Evolutionary conservation across 257 asterid species (phyloP).

Genomic region (Solanum etuberosum): DNA sequence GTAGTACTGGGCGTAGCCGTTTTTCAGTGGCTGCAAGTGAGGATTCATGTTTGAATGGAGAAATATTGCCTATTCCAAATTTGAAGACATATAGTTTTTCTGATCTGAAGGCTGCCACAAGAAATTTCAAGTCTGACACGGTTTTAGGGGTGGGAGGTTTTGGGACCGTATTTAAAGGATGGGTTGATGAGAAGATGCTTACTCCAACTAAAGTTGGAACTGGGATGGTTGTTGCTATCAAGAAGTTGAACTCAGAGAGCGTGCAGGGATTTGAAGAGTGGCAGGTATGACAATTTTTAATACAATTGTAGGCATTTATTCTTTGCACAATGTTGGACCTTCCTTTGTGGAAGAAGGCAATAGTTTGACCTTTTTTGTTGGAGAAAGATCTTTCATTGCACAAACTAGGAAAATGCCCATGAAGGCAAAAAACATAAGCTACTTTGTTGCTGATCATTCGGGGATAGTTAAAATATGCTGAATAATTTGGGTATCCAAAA

Average conservation of each 20-base stretch:
- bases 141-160: slow-evolving; percentile 43
- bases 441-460: neutral
- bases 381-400: neutral
- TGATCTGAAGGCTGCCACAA: slow-evolving; percentile 32
- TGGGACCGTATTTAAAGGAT: slow-evolving; percentile 43
- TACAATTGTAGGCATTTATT: neutral
- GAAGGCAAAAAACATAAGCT: neutral
- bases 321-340: neutral
- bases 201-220: slow-evolving; percentile 20
- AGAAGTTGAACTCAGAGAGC: slow-evolving; percentile 33
- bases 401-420: neutral
- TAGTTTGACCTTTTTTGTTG: neutral
- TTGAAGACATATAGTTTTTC: slow-evolving; percentile 21
- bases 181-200: slow-evolving; percentile 40
- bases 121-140: slow-evolving; percentile 30
- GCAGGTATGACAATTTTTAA: slow-evolving; percentile 17
- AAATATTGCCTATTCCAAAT: slow-evolving; percentile 20
- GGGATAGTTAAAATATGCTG: neutral
- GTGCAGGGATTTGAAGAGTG: slow-evolving; percentile 42
- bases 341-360: neutral
- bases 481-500: neutral
- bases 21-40: slow-evolving; percentile 29
- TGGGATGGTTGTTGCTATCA: slow-evolving; percentile 41
- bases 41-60: slow-evolving; percentile 13
- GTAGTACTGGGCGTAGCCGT: slow-evolving; percentile 29